Evolutionary conservation across 192 early-diverging fungal species (phyloP).

Genomic region (Tieghemiomyces parasiticus): DNA sequence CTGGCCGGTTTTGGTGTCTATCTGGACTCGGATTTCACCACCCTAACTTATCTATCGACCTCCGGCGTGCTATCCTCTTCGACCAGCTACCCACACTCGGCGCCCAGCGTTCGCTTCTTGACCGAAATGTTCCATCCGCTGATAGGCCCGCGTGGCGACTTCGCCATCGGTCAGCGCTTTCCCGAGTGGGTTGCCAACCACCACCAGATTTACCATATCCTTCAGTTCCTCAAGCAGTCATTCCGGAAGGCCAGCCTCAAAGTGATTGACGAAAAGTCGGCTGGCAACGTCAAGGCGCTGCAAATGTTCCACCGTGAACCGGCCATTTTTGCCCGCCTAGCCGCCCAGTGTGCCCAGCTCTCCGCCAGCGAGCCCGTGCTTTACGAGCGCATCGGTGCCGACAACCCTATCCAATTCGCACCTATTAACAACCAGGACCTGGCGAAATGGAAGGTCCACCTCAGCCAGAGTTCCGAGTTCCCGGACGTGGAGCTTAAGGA

Average conservation of each 20-base stretch:
- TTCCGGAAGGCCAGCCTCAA: slow-evolving; percentile 2
- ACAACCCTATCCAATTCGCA: slow-evolving; percentile 7
- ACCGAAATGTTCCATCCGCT: slow-evolving; percentile 11
- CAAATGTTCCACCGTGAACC: slow-evolving; percentile 9
- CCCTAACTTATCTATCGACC: background rate
- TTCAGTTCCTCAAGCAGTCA: background rate
- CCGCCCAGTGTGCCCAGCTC: slow-evolving; percentile 5
- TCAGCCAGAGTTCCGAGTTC: background rate
- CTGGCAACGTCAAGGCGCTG: background rate
- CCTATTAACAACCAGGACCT: background rate
- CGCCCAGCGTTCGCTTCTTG: background rate
- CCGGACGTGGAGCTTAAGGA: background rate
- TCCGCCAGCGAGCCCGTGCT: slow-evolving; percentile 4
- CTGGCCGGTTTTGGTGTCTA: background rate
- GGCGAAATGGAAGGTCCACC: background rate
- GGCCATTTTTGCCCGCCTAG: background rate
- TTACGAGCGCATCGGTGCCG: background rate
- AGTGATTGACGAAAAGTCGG: background rate
- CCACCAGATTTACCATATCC: slow-evolving; percentile 4
- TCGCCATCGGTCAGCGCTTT: slow-evolving; percentile 3
- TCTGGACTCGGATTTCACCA: background rate
- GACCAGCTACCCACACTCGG: background rate
- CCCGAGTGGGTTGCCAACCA: slow-evolving; percentile 5
- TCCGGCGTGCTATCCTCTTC: background rate
- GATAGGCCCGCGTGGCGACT: background rate